Evolutionary conservation across 371 early-diverging fungal genomes (phyloP), one percentile per base, ranked within the genome.

Genomic region (Saksenaea vasiformis): DNA sequence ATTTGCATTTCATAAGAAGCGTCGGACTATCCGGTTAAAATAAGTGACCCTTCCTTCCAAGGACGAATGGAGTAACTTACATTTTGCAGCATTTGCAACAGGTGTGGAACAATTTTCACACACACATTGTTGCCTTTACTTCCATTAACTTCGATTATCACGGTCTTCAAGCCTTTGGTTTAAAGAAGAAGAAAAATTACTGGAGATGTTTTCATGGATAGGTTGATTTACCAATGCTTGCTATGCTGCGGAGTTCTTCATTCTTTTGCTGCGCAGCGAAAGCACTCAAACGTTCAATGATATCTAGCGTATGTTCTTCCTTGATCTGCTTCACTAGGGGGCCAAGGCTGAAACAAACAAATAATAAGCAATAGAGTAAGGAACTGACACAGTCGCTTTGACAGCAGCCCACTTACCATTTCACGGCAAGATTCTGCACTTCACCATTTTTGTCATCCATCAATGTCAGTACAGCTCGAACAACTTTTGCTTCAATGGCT

Each of bases 361-460:
- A 24, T n/a, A 24, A 61, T 31, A 31, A 31, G 31, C 31, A 31
- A 31, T 31, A 31, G 22, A 3, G 31, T 51, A 3, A 43, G 36
- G 14, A 19, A 17, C 55, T 24, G 24, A 27, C 39, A 22, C 35
- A 44, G 58, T 22, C 19, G 27, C 11, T 27, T n/a, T 13, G 22
- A n/a, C 9, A 14, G 14, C 1, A n/a, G 3, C 14, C 35, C n/a
- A 17, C 59, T 60, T 82, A 87, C 93, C 93, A 91, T 73, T 95
- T 95, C 35, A 94, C 92, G 19, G 96, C 95, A 68, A 94, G 69
- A 73, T 94, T 96, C 74, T 95, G 96, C 13, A 97, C 96, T 76
- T 97, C 95, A 56, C 92, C 88, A 68, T 95, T 95, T 64, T 86
- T 83, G 77, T 97, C 97, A 54, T 89, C 83, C 73, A 97, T 84